Conservation (phyloP, 345 rosid species). For the Lumnitzera racemosa region DNA sequence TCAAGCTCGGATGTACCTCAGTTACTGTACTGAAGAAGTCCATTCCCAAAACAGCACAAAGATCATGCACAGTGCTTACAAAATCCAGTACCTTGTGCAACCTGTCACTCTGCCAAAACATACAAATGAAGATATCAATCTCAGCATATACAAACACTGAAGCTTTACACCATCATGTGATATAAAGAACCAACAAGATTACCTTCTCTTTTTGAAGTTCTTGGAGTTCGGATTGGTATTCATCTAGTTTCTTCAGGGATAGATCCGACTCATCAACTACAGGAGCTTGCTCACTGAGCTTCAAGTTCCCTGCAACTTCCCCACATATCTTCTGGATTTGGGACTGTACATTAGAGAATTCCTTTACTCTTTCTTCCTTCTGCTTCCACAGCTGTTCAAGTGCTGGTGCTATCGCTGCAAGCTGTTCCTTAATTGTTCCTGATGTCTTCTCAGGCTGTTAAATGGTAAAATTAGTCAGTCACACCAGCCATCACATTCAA, state of each 20-base stretch:
- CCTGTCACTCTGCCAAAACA: conserved; percentile 64
- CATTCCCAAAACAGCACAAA: conserved; percentile 83
- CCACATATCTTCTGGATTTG: conserved; percentile 87
- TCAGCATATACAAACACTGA: background rate
- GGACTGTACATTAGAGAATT: conserved; percentile 70
- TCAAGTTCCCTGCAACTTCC: conserved; percentile 71
- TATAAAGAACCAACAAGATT: background rate
- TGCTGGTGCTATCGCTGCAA: conserved; percentile 83
- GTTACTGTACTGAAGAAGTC: conserved; percentile 75
- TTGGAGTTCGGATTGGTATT: conserved; percentile 66
- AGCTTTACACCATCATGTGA: background rate
- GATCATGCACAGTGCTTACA: conserved; percentile 92
- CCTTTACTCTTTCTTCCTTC: conserved; percentile 79
- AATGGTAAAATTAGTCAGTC: background rate
- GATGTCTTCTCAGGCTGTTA: conserved; percentile 68
- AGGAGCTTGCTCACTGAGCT: conserved; percentile 35
- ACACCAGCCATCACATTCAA: background rate
- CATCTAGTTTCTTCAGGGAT: conserved; percentile 72
- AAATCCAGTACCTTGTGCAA: conserved; percentile 82
- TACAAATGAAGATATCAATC: conserved; percentile 1
- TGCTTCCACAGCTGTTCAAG: conserved; percentile 89
- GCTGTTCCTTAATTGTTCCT: conserved; percentile 95
- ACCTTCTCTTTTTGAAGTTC: conserved; percentile 97
- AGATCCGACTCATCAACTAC: conserved; percentile 78
- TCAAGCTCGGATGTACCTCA: conserved; percentile 94